Base-by-base conservation (phyloP, 1,284 basidiomycete species). In the Leccinum insigne region DNA sequence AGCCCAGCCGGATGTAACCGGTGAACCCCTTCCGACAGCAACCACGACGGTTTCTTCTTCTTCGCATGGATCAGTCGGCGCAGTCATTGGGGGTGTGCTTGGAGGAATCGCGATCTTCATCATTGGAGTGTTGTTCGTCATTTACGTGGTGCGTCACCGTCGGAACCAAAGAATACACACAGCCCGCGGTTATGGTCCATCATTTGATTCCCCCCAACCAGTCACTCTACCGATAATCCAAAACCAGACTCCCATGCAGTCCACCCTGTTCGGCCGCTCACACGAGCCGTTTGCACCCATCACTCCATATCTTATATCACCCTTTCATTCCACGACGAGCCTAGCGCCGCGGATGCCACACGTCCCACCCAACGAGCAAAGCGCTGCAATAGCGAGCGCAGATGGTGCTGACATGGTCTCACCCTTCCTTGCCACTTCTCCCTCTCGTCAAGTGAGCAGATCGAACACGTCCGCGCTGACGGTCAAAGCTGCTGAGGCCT, bases 341-440 rank as follows among this genome's bases (percentile, higher is more conserved):
- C 63, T 69, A 4, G 16, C 40, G 2, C 56, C 26, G 5, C 29
- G 44, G 21, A 63, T 60, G 0, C 61, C 60, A 10, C 60, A 63
- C 18, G 3, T 2, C n/a, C 64, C 66, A 4, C 65, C 59, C 2
- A 21, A 26, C 7, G 56, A 16, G 8, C 47, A 40, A 2, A n/a
- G 3, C 13, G 16, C 35, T 13, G 38, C 40, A 21, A n/a, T 13
- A 2, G 58, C 57, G 10, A 42, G 70, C 60, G 14, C 64, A 3
- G 74, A 76, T 57, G 61, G 62, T 14, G 66, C 67, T 7, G 68
- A 74, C 47, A 63, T 74, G 47, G 71, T 75, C 23, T n/a, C 67
- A 2, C 75, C 75, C 16, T 75, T 76, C 63, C 58, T 71, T 5
- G n/a, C 61, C 26, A 62, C 21, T 7, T 56, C 71, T 23, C 11